phyloP scores from a whole-genome alignment of 305 asterid genomes.

The Fraxinus dipetala region DNA sequence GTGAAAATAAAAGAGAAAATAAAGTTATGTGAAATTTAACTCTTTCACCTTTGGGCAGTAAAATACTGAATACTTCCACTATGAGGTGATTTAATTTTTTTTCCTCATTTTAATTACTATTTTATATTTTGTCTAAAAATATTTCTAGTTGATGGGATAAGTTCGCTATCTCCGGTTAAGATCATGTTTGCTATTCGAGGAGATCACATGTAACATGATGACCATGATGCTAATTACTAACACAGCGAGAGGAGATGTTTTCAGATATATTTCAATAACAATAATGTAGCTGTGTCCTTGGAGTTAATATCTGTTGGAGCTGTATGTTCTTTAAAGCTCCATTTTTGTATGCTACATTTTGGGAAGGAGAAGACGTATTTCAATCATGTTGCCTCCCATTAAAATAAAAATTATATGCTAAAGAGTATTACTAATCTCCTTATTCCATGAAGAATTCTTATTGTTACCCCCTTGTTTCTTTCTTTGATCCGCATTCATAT shows the following conservation, averaged over 20 bases:
- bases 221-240: neutral
- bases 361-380: neutral
- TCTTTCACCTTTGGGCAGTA: neutral
- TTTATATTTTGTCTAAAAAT: neutral
- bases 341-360: neutral
- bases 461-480: neutral
- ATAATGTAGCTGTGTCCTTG: neutral
- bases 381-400: neutral
- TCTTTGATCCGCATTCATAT: conserved; percentile 3
- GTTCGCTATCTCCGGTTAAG: neutral
- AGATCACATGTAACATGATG: neutral
- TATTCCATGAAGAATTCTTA: neutral
- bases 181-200: neutral
- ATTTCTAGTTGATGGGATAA: neutral
- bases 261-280: neutral
- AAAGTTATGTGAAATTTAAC: neutral
- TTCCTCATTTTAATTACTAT: neutral
- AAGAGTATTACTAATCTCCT: neutral
- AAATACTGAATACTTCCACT: neutral
- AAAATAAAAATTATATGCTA: neutral
- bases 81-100: neutral
- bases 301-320: neutral
- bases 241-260: neutral
- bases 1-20: neutral
- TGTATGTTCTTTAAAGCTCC: neutral